phyloP scores from a whole-genome alignment of 1,139 yeast species.

The Kodamaea alishanica region DNA sequence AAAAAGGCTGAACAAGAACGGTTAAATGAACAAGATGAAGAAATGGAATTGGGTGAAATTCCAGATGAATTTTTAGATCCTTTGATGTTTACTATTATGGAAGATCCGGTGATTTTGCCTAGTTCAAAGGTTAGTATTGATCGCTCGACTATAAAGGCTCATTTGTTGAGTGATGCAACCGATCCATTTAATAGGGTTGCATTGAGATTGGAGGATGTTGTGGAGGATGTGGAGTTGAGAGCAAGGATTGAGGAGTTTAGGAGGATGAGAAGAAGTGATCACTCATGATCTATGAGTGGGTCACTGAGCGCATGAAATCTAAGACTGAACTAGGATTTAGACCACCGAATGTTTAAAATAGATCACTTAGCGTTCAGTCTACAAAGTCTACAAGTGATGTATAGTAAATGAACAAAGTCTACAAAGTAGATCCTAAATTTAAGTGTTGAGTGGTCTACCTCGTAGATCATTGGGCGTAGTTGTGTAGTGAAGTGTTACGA shows the following conservation, averaged over 20 bases:
- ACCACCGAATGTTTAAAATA: no score
- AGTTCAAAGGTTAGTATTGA: constrained; percentile 81
- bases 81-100: constrained; percentile 91
- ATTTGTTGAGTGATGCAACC: constrained; percentile 87
- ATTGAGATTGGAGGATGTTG: constrained; percentile 79
- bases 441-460: no score
- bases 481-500: no score
- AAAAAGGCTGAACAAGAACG: constrained; percentile 59
- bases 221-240: constrained; percentile 68
- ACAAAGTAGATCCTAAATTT: no score
- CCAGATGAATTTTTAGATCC: constrained; percentile 98
- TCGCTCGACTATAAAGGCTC: constrained; percentile 87
- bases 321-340: no score
- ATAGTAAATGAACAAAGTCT: no score
- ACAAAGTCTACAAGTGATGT: no score
- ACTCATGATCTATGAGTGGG: not conserved
- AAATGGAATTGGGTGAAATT: constrained; percentile 81
- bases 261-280: constrained; percentile 25
- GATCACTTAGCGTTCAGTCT: no score
- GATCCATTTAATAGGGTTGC: constrained; percentile 98
- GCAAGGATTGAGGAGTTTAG: constrained; percentile 59
- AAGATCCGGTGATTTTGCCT: constrained; percentile 91
- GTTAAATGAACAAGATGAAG: constrained; percentile 71
- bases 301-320: no score
- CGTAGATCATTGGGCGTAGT: no score